Percentiles rank a stretch among this genome's conserved stretches.
Conservation (phyloP, 2,329 filamentous ascomycete species). For the Sclerotinia subarctica region DNA sequence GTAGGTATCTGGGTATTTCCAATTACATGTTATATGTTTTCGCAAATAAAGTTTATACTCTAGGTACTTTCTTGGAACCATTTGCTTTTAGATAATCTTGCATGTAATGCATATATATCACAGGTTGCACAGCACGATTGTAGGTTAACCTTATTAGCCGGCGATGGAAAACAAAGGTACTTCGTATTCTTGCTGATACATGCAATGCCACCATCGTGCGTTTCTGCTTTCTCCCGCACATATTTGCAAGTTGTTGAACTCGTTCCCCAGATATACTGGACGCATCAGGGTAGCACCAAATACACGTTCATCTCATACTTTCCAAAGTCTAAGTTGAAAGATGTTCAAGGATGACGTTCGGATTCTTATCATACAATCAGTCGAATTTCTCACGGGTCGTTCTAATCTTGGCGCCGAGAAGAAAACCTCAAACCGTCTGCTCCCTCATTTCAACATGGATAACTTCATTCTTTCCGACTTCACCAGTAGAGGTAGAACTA, state of each 20-base stretch:
- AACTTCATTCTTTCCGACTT: background rate
- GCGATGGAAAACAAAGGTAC: background rate
- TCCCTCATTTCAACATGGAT: background rate
- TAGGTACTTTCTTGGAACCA: too few species aligned
- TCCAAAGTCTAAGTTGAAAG: background rate
- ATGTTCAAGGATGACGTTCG: background rate
- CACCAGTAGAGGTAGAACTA: background rate
- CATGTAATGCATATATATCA: background rate
- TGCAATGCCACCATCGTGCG: background rate
- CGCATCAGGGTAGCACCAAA: background rate
- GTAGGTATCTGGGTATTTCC: background rate
- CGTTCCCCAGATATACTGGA: background rate
- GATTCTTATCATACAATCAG: background rate
- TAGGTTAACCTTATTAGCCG: background rate
- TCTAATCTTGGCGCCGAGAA: constrained; percentile 13
- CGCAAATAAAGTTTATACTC: too few species aligned
- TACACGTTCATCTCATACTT: background rate
- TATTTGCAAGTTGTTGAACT: background rate
- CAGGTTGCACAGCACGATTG: background rate
- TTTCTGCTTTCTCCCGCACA: background rate
- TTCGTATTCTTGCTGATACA: background rate
- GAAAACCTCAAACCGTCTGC: background rate
- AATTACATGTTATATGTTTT: too few species aligned
- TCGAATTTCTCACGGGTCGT: background rate
- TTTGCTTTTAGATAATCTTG: too few species aligned